Percentiles rank a stretch among this genome's conserved stretches.
phyloP scores from a whole-genome alignment of 495 filamentous ascomycete species.

The Trichoderma erinaceum region DNA sequence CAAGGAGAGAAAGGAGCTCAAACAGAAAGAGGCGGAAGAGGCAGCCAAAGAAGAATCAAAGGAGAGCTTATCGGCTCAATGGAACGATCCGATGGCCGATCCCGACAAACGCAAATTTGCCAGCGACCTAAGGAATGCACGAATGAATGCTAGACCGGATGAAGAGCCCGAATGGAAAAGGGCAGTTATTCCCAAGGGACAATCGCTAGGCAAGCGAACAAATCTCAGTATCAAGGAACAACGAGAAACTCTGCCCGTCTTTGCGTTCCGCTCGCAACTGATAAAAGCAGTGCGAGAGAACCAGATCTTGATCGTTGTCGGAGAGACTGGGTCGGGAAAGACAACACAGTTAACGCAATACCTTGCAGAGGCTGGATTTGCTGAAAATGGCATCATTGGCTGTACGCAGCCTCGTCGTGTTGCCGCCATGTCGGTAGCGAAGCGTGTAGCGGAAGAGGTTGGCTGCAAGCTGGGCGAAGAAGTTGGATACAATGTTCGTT shows the following conservation, averaged over 20 bases:
- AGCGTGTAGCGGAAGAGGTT: slow-evolving; percentile 94
- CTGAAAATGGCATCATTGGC: slow-evolving; percentile 84
- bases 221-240: slow-evolving; percentile 94
- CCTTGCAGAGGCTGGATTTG: slow-evolving; percentile 85
- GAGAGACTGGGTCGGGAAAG: slow-evolving; percentile 96
- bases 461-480: slow-evolving; percentile 85
- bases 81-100: slow-evolving; percentile 92
- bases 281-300: slow-evolving; percentile 83
- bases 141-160: slow-evolving; percentile 44
- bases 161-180: slow-evolving; percentile 89
- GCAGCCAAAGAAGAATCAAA: slow-evolving; percentile 63
- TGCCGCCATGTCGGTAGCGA: slow-evolving; percentile 93
- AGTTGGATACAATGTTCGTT: slow-evolving; percentile 96
- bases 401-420: slow-evolving; percentile 97
- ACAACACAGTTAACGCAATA: slow-evolving; percentile 96
- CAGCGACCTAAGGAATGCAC: slow-evolving; percentile 63
- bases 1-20: slow-evolving; percentile 80
- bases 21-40: slow-evolving; percentile 82
- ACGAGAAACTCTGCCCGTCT: slow-evolving; percentile 84
- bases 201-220: slow-evolving; percentile 78
- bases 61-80: slow-evolving; percentile 74
- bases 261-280: slow-evolving; percentile 78
- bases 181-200: slow-evolving; percentile 73
- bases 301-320: slow-evolving; percentile 91
- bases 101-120: slow-evolving; percentile 83